Conservation (phyloP, 2,329 filamentous ascomycete species). For the Hypoxylon sp. region DNA sequence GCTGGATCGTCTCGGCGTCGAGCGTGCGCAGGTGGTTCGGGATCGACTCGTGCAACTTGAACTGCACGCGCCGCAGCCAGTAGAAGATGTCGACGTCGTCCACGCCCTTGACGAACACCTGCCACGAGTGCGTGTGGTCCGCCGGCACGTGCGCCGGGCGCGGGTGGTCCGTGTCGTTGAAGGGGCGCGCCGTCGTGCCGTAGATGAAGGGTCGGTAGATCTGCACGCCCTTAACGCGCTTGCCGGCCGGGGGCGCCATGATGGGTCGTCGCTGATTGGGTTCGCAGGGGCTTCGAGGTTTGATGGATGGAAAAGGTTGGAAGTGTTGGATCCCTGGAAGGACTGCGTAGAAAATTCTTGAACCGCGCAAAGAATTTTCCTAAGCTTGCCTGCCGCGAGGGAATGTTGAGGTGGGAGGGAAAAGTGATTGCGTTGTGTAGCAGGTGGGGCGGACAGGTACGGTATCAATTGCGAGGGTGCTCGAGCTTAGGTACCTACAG, state of each 20-base stretch:
- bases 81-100: slow-evolving; percentile 92
- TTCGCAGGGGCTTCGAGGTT: no score
- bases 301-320: slow-evolving; percentile 7
- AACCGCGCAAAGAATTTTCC: no score
- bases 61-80: slow-evolving; percentile 96
- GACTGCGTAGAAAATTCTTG: no score
- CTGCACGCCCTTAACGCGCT: slow-evolving; percentile 72
- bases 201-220: slow-evolving; percentile 73
- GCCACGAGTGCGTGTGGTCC: slow-evolving; percentile 97
- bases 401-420: no score
- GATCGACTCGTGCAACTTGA: slow-evolving; percentile 98
- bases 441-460: no score
- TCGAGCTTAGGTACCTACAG: no score
- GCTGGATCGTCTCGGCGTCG: slow-evolving; percentile 47
- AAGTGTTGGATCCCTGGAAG: no score
- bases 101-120: slow-evolving; percentile 89
- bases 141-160: slow-evolving; percentile 79
- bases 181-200: slow-evolving; percentile 80
- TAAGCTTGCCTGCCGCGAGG: no score
- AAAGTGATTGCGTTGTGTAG: no score
- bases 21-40: slow-evolving; percentile 83
- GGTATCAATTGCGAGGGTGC: no score
- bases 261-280: no score
- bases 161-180: slow-evolving; percentile 79
- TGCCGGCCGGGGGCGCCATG: slow-evolving; percentile 69